phyloP scores from a whole-genome alignment of 2,329 filamentous ascomycete species.

The Plectosphaerella cucumerina region DNA sequence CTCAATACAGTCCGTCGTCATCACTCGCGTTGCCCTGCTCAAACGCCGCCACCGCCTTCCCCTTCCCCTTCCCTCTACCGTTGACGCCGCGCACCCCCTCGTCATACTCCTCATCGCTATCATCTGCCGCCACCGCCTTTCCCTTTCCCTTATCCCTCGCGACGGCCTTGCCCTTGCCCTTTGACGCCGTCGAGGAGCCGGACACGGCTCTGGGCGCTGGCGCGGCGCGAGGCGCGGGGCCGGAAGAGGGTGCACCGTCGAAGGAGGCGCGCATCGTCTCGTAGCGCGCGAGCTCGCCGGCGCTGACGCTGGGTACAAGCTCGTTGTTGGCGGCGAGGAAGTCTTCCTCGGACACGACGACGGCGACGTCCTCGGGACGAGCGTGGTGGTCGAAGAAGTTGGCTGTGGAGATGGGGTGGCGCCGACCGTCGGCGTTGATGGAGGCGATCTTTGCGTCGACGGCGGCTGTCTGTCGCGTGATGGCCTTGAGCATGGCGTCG shows the following conservation, averaged over 20 bases:
- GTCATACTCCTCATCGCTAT: conserved; percentile 26
- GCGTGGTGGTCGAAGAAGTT: conserved; percentile 96
- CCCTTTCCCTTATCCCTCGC: conserved; percentile 33
- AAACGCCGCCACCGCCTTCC: conserved; percentile 48
- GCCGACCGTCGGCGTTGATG: conserved; percentile 49
- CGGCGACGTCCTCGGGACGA: conserved; percentile 74
- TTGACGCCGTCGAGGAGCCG: conserved; percentile 15
- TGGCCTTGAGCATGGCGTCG: conserved; percentile 97
- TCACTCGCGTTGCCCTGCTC: conserved; percentile 51
- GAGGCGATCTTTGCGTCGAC: conserved; percentile 80
- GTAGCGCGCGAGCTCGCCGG: conserved; percentile 88
- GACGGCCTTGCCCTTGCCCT: conserved; percentile 30
- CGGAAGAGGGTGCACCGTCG: conserved; percentile 51
- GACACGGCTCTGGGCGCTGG: conserved; percentile 15
- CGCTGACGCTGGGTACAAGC: conserved; percentile 88
- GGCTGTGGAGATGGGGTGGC: conserved; percentile 67
- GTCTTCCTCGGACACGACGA: conserved; percentile 85
- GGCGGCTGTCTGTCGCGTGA: conserved; percentile 79
- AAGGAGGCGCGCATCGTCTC: conserved; percentile 79
- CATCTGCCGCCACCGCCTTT: conserved; percentile 24
- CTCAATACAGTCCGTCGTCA: conserved; percentile 53
- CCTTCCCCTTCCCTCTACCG: conserved; percentile 43
- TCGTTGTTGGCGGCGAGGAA: conserved; percentile 79
- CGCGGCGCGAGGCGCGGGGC: conserved; percentile 1
- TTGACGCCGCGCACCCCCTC: conserved; percentile 19